These are phyloP conservation scores for Arthrinium puccinioides DNA, from an alignment of 2,329 filamentous ascomycete genomes.

Conservation along the genomic window DNA sequence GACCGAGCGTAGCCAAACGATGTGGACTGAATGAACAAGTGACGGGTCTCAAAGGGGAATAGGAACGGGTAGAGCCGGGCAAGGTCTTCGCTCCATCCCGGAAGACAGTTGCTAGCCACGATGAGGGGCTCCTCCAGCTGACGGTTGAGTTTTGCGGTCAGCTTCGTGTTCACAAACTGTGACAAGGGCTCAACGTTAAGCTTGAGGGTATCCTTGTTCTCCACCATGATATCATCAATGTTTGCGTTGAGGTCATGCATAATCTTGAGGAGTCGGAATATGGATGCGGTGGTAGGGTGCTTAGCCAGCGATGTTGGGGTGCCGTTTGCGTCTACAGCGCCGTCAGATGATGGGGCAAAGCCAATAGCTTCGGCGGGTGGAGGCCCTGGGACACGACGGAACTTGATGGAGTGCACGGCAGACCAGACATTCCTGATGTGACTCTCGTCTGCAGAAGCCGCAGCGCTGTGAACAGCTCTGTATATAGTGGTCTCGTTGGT, in stretches of 20 bases:
- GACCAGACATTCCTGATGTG: slow-evolving; percentile 79
- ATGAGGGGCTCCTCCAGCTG: slow-evolving; percentile 95
- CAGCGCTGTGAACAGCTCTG: slow-evolving; percentile 72
- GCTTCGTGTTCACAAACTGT: slow-evolving; percentile 97
- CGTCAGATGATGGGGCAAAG: slow-evolving; percentile 46
- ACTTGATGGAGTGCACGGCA: slow-evolving; percentile 83
- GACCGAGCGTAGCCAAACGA: slow-evolving; percentile 97
- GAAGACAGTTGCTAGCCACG: slow-evolving; percentile 92
- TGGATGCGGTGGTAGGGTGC: slow-evolving; percentile 77
- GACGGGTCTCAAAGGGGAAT: slow-evolving; percentile 95
- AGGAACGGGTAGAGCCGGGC: slow-evolving; percentile 92
- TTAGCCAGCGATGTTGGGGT: slow-evolving; percentile 76
- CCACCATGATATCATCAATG: slow-evolving; percentile 80
- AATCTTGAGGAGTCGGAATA: slow-evolving; percentile 80
- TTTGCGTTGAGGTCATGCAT: slow-evolving; percentile 90
- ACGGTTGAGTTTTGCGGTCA: slow-evolving; percentile 94
- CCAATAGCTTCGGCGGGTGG: slow-evolving; percentile 66
- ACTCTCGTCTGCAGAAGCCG: slow-evolving; percentile 50
- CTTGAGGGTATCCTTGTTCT: slow-evolving; percentile 63
- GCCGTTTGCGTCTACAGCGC: slow-evolving; percentile 41
- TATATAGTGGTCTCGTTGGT: slow-evolving; percentile 94
- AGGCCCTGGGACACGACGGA: slow-evolving; percentile 77
- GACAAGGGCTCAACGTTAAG: slow-evolving; percentile 77
- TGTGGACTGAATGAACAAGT: slow-evolving; percentile 94
- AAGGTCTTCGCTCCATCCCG: slow-evolving; percentile 92